Evolutionary conservation across 129 eudicot genomes (phyloP), one percentile per base, ranked within the genome.

Genomic region (Artemisia argyi): DNA sequence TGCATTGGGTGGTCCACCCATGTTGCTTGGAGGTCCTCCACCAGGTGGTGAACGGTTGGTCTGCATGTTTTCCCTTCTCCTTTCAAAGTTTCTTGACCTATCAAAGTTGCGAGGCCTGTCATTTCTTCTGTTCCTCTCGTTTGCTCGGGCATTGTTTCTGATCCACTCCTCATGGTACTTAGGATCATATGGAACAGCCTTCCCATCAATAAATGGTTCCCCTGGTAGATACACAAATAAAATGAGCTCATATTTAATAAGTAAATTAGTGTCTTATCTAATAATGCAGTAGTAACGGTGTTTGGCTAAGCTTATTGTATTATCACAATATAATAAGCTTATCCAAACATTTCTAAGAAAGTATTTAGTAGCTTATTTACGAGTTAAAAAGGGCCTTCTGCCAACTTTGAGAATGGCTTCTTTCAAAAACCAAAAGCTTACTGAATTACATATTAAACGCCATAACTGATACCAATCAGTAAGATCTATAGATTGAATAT

Each of bases 81-180:
- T 80, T 30, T 92, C 98, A 66, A 83, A 92, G 74, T 85, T 92
- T 75, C 98, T 81, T 7, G 96, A 92, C 30, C 95, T 75, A 60
- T 92, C 98, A 76, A 74, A 82, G 83, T 85, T 89, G 42, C 96
- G 95, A 77, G 98, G 98, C 59, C 96, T 80, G 70, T 92, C 98
- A 58, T 87, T 92, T 68, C 98, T 84, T 68, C 97, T 84, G 24
- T 93, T 93, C 67, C 98, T 89, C 82, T 93, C 96, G 47, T 87
- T 86, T 61, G 96, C 95, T 26, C 92, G 81, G 15, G 91, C 83
- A 71, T 91, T 91, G 85, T 91, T 91, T 75, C 98, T 88, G 75
- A 87, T 86, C 98, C 98, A 94, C 68, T 90, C 97, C 77, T 90
- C 98, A n/a, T 94, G 98, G 73, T 94, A 94, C 82, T 94, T 94